These are phyloP conservation scores for Rhodotorula mucilaginosa DNA, from an alignment of 1,284 basidiomycete genomes.

Conservation along the genomic window DNA sequence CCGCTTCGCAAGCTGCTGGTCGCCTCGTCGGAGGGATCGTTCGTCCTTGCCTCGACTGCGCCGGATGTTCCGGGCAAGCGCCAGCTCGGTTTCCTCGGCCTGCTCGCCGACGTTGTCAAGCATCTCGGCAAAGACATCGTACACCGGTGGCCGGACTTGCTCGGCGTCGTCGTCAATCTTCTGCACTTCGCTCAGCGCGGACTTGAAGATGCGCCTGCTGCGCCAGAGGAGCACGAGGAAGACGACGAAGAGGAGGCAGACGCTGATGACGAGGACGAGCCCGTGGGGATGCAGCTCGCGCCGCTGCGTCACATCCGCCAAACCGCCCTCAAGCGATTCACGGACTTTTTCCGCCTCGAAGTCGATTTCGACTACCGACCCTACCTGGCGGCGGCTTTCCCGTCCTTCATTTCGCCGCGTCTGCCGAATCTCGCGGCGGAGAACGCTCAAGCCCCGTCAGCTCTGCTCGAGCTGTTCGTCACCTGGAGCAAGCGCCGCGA, in stretches of 20 bases:
- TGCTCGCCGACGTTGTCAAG: slow-evolving; percentile 79
- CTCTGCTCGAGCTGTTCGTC: slow-evolving; percentile 81
- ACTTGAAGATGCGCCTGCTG: slow-evolving; percentile 47
- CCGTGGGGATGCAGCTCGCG: slow-evolving; percentile 36
- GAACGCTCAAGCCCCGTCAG: slow-evolving; percentile 88
- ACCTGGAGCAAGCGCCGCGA: slow-evolving; percentile 68
- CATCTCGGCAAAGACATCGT: slow-evolving; percentile 71
- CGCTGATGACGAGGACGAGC: slow-evolving; percentile 51
- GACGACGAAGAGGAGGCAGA: slow-evolving; percentile 46
- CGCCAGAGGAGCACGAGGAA: slow-evolving; percentile 1
- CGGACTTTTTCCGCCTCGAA: slow-evolving; percentile 76
- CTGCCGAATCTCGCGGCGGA: slow-evolving; percentile 72
- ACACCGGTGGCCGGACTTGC: slow-evolving; percentile 61
- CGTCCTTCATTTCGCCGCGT: slow-evolving; percentile 75
- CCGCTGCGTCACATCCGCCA: slow-evolving; percentile 68
- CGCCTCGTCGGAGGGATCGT: slow-evolving; percentile 27
- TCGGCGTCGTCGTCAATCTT: slow-evolving; percentile 66
- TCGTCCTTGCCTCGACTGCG: slow-evolving; percentile 33
- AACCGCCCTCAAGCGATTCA: slow-evolving; percentile 77
- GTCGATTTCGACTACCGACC: slow-evolving; percentile 69
- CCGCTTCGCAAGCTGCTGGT: slow-evolving; percentile 58
- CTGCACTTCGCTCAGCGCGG: slow-evolving; percentile 63
- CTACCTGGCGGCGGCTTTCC: slow-evolving; percentile 68
- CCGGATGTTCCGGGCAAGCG: slow-evolving; percentile 60
- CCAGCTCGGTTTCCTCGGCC: slow-evolving; percentile 74